Evolutionary conservation across 108 stramenopile species (phyloP).

Genomic region (Skeletonema potamos): DNA sequence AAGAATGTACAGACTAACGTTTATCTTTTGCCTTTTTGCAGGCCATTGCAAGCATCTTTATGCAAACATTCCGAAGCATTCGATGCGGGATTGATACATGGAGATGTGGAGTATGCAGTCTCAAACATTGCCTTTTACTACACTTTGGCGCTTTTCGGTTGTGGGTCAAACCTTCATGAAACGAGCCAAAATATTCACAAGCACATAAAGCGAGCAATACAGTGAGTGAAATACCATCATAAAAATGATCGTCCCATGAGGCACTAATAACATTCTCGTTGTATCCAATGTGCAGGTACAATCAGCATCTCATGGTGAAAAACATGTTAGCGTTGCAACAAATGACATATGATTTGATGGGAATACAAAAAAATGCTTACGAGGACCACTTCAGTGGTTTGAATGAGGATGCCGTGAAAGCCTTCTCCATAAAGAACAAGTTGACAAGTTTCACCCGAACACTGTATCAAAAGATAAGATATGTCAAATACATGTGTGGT

Average conservation of each 20-base stretch:
- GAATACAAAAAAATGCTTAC: not conserved
- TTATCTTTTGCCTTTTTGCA: not conserved
- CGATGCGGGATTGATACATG: conserved; percentile 9
- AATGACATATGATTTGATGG: conserved; percentile 1
- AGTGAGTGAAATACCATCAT: too few relatives aligned
- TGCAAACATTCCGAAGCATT: conserved; percentile 28
- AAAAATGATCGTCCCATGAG: not conserved
- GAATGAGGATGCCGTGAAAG: not conserved
- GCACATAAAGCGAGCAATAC: not conserved
- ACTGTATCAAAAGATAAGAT: not conserved
- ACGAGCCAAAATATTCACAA: not conserved
- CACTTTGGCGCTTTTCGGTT: conserved; percentile 20
- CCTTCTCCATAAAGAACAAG: not conserved
- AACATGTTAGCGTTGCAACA: not conserved
- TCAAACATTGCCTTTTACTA: conserved; percentile 10
- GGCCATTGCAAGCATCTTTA: conserved; percentile 15
- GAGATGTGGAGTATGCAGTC: conserved; percentile 30
- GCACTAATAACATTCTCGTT: not conserved
- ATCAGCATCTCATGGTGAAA: not conserved
- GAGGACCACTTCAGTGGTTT: not conserved
- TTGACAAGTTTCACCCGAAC: not conserved
- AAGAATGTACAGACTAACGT: not conserved
- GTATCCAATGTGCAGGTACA: not conserved
- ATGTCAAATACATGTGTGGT: conserved; percentile 1
- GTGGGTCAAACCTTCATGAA: conserved; percentile 17